These are phyloP conservation scores for Seiridium cupressi DNA, from an alignment of 2,329 filamentous ascomycete species.

Conservation along the genomic window DNA sequence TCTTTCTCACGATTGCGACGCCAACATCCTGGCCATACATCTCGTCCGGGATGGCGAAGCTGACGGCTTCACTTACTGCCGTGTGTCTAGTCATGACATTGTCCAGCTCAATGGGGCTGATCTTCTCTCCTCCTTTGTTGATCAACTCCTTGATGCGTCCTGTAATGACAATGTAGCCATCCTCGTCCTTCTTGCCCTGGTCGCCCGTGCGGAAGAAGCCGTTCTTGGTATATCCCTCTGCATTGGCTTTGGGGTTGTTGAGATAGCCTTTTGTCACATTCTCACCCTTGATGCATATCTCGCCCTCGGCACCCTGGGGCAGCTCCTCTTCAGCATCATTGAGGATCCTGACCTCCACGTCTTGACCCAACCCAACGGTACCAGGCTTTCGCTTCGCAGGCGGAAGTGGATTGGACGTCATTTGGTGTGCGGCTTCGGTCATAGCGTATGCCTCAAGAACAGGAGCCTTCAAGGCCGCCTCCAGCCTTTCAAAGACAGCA, in stretches of 20 bases:
- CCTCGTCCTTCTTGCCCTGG: slow-evolving; percentile 75
- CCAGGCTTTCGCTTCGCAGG: slow-evolving; percentile 74
- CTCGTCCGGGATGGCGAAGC: slow-evolving; percentile 79
- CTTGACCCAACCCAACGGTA: slow-evolving; percentile 79
- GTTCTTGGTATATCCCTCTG: slow-evolving; percentile 67
- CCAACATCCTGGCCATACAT: slow-evolving; percentile 82
- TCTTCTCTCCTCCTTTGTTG: slow-evolving; percentile 88
- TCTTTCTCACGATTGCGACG: slow-evolving; percentile 73
- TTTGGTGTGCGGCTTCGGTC: slow-evolving; percentile 86
- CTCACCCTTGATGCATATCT: slow-evolving; percentile 79
- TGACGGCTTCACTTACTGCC: slow-evolving; percentile 73
- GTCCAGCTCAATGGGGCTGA: slow-evolving; percentile 83
- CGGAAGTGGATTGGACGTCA: slow-evolving; percentile 75
- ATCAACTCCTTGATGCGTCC: slow-evolving; percentile 93
- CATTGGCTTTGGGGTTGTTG: slow-evolving; percentile 78
- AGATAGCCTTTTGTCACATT: slow-evolving; percentile 85
- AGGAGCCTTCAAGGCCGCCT: slow-evolving; percentile 72
- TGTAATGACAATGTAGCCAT: slow-evolving; percentile 83
- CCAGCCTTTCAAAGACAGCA: slow-evolving; percentile 76
- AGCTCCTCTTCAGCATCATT: slow-evolving; percentile 68
- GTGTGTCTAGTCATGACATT: slow-evolving; percentile 76
- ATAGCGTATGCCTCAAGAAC: slow-evolving; percentile 90
- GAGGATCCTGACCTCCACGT: slow-evolving; percentile 78
- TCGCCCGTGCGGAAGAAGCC: slow-evolving; percentile 88
- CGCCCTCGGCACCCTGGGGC: slow-evolving; percentile 67